Percentiles rank a stretch among this genome's conserved stretches.
These are phyloP conservation scores for Caryopteris hybrid DNA, from an alignment of 305 asterid species.

Conservation along the genomic window DNA sequence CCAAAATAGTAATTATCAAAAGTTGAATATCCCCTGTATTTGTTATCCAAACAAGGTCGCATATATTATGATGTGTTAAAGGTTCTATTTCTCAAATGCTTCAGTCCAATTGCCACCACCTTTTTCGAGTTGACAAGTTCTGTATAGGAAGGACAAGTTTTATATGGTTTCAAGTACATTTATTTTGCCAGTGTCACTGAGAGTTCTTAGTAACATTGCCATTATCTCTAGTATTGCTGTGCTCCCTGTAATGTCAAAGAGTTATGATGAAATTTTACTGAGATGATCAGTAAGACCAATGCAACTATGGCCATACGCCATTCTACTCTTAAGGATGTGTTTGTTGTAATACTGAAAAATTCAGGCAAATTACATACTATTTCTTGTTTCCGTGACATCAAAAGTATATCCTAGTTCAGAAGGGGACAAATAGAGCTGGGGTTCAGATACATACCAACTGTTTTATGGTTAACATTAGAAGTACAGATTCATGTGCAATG, in stretches of 20 bases:
- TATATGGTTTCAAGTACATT: background rate
- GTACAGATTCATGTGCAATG: background rate
- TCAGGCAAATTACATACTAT: background rate
- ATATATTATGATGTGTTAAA: background rate
- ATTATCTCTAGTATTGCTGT: background rate
- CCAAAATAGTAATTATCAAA: background rate
- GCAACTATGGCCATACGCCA: background rate
- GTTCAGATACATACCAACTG: background rate
- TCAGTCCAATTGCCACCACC: background rate
- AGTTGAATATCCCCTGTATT: background rate
- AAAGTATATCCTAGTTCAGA: background rate
- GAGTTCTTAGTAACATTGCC: background rate
- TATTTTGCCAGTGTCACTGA: background rate
- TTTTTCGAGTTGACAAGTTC: background rate
- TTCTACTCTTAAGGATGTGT: background rate
- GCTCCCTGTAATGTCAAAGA: background rate
- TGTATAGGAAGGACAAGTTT: no score
- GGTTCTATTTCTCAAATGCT: background rate
- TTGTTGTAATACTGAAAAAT: background rate
- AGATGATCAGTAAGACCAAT: background rate
- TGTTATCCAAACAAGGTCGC: background rate
- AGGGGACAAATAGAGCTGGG: background rate
- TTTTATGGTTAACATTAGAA: background rate
- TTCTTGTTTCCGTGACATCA: background rate
- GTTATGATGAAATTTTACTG: background rate